Base-by-base conservation (phyloP, 805 yeast species). In the Kazachstania kunashirensis region DNA sequence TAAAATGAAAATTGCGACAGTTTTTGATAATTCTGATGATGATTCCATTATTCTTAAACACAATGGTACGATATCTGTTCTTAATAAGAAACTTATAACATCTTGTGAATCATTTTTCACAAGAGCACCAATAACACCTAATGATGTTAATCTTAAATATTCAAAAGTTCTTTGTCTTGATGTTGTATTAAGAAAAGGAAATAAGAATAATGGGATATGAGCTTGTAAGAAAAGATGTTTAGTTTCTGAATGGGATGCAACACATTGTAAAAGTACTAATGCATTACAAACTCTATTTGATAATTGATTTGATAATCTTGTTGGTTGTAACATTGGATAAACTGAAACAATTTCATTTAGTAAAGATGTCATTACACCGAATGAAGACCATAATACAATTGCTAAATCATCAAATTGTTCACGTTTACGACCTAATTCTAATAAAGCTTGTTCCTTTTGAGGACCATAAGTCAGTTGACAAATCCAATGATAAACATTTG, bases 221-320 rank as follows among this genome's bases (percentile, higher is more conserved):
- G 97, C 96, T 57, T 76, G 79, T 43, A 89, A 65, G 49, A 89
- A 89, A 38, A 82, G 70, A 21, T 75, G 77, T 55, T 95, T 76
- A 0, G 97, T 92, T 45, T 85, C 95, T 26, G 79, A 77, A 56
- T 92, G 96, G 1, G 95, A 83, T 2, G 98, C 98, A 29, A 89
- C 96, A 62, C 98, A 92, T 61, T 89, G 98, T 46, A 89, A 68
- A 33, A 92, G 70, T 7, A 96, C 96, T 49, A 89, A 66, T 0
- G 97, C 96, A 62, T 92, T 89, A 61, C 97, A 89, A 8, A 89
- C 97, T 38, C 96, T 70, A 57, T 88, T 89, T 4, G 94, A 81
- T 13, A 85, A 79, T n/a, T 84, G 73, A 12, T 94, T 84, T 4
- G 86, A 77, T 41, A 92, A 68, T 29, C 73, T 77, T 21, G 94